Percentiles rank a stretch among this genome's conserved stretches.
phyloP scores from a whole-genome alignment of 116 monocot genomes.

The Posidonia oceanica region DNA sequence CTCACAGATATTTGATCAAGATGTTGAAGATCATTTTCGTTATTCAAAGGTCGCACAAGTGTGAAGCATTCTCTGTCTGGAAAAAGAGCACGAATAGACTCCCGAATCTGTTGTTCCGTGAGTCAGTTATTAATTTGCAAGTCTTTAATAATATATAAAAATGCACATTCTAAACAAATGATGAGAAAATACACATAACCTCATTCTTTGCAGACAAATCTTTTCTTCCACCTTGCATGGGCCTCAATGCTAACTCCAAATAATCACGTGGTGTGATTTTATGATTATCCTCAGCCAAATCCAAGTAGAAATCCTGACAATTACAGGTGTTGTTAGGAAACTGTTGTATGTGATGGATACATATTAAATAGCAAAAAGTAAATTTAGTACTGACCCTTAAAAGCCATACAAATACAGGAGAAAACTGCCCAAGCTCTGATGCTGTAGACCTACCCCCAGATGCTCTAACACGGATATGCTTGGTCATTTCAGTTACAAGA shows the following conservation, averaged over 20 bases:
- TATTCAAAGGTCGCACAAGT: constrained; percentile 79
- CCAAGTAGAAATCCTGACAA: constrained; percentile 85
- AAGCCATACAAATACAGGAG: constrained; percentile 91
- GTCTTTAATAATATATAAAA: no score
- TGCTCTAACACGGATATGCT: constrained; percentile 90
- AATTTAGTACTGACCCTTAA: constrained; percentile 48
- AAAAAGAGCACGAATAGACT: constrained; percentile 92
- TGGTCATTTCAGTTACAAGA: constrained; percentile 95
- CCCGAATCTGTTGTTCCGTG: constrained; percentile 54
- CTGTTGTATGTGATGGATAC: no score
- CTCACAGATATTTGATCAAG: constrained; percentile 90
- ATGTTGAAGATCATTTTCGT: constrained; percentile 85
- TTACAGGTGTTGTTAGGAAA: no score
- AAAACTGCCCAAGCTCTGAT: constrained; percentile 87
- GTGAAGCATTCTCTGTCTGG: constrained; percentile 98
- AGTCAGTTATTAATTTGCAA: background rate
- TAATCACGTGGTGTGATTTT: constrained; percentile 93
- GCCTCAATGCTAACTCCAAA: constrained; percentile 86
- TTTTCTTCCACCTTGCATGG: constrained; percentile 55
- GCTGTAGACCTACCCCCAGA: constrained; percentile 64
- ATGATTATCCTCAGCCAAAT: constrained; percentile 68
- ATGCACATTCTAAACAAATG: background rate
- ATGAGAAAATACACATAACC: constrained; percentile 22
- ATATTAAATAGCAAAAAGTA: background rate
- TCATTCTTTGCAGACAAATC: constrained; percentile 81